Evolutionary conservation across 2,329 filamentous ascomycete species (phyloP).

Genomic region (Penicillium sp.): DNA sequence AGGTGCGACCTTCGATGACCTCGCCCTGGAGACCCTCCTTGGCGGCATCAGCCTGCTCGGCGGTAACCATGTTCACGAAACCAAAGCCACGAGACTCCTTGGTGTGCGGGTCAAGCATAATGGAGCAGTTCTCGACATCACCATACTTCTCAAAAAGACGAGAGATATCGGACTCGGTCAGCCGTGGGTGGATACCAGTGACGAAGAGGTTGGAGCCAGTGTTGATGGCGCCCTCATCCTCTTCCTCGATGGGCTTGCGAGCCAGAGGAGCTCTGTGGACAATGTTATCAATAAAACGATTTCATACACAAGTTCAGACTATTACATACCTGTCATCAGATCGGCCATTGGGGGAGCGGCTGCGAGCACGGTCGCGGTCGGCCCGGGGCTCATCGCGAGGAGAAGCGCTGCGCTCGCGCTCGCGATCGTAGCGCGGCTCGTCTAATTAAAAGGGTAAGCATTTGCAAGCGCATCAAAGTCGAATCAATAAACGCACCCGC

Average conservation of each 20-base stretch:
- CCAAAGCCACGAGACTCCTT: constrained; percentile 98
- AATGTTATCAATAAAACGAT: background rate
- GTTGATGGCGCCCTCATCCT: constrained; percentile 76
- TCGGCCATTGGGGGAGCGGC: constrained; percentile 61
- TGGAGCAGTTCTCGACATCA: constrained; percentile 98
- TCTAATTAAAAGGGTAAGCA: constrained; percentile 36
- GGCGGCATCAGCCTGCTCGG: constrained; percentile 92
- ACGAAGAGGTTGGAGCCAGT: constrained; percentile 98
- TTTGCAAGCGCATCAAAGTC: background rate
- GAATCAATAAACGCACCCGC: constrained; percentile 52
- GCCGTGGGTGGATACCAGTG: constrained; percentile 91
- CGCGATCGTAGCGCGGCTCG: constrained; percentile 62
- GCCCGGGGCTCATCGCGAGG: constrained; percentile 55
- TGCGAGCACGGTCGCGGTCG: constrained; percentile 57
- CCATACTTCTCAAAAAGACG: constrained; percentile 98
- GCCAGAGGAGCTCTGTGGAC: constrained; percentile 45
- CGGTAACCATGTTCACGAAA: constrained; percentile 97
- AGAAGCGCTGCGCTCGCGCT: constrained; percentile 65
- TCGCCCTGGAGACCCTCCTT: constrained; percentile 96
- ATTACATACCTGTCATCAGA: constrained; percentile 48
- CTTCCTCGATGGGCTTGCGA: constrained; percentile 48
- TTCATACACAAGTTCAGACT: background rate
- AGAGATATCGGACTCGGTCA: constrained; percentile 84
- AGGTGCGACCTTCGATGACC: constrained; percentile 86
- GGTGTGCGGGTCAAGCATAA: constrained; percentile 98